phyloP scores from a whole-genome alignment of 2,329 filamentous ascomycete genomes.

The Blumeria hordei region DNA sequence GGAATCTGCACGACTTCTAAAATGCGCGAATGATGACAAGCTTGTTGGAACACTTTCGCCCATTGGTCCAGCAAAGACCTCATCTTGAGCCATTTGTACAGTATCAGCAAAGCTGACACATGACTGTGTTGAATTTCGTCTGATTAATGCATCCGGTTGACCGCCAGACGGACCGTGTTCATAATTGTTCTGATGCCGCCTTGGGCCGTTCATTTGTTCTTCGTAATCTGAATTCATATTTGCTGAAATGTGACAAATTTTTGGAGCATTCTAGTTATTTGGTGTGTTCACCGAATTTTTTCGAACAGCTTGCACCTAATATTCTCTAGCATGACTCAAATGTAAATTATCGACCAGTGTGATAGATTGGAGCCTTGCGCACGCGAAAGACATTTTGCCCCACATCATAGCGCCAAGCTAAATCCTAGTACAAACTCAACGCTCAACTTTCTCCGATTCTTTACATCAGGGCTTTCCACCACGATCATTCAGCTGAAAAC shows the following conservation, averaged over 20 bases:
- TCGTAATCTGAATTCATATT: too few species aligned
- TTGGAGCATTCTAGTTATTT: too few species aligned
- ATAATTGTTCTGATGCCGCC: too few species aligned
- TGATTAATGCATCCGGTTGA: too few species aligned
- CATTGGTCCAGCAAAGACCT: conserved; percentile 83
- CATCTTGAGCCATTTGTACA: conserved; percentile 96
- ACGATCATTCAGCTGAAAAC: too few species aligned
- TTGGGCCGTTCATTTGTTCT: too few species aligned
- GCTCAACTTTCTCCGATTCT: neutral
- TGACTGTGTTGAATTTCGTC: conserved; percentile 42
- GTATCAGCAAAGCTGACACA: conserved; percentile 68
- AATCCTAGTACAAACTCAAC: conserved; percentile 1
- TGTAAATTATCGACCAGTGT: neutral
- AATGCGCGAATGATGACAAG: conserved; percentile 73
- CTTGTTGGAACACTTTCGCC: conserved; percentile 93
- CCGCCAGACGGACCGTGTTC: too few species aligned
- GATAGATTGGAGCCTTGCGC: neutral
- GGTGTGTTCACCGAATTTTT: too few species aligned
- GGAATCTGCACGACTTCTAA: conserved; percentile 58
- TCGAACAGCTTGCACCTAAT: too few species aligned
- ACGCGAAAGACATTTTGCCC: neutral
- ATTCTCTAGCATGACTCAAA: neutral
- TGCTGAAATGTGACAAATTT: too few species aligned
- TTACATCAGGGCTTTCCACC: too few species aligned
- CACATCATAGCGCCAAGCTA: conserved; percentile 1